phyloP scores from a whole-genome alignment of 2,329 filamentous ascomycete species.

The Ophiocordyceps polyrhachis-furcata region DNA sequence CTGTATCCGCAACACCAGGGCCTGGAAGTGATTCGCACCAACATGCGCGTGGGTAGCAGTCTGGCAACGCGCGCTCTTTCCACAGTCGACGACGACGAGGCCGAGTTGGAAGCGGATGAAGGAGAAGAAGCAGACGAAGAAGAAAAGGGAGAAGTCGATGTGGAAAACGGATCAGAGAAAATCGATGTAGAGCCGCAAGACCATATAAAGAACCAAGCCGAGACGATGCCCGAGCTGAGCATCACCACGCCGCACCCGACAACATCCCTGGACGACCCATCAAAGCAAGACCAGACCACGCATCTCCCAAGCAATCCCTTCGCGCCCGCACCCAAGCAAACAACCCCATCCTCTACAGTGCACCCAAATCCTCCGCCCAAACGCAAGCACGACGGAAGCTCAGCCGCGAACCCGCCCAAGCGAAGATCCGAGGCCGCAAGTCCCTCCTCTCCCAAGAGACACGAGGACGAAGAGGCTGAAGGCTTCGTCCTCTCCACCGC shows the following conservation, averaged over 20 bases:
- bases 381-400: conserved; percentile 19
- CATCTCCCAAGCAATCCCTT: conserved; percentile 19
- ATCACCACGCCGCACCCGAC: neutral
- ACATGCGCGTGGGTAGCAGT: conserved; percentile 25
- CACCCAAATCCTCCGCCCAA: conserved; percentile 14
- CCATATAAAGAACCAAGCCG: neutral
- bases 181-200: conserved; percentile 5
- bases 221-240: neutral
- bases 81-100: conserved; percentile 10
- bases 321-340: conserved; percentile 6
- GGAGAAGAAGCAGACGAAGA: conserved; percentile 9
- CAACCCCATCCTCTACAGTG: neutral
- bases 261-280: neutral
- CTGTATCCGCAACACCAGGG: conserved; percentile 42
- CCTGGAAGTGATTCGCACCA: conserved; percentile 52
- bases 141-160: neutral
- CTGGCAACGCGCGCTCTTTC: conserved; percentile 5
- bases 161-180: conserved; percentile 2
- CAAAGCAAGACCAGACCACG: neutral
- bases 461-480: conserved; percentile 15
- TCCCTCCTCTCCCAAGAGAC: conserved; percentile 17
- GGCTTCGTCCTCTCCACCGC: neutral
- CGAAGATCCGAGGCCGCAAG: neutral
- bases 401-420: neutral
- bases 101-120: conserved; percentile 20